Percentiles rank a stretch among this genome's conserved stretches.
These are phyloP conservation scores for Phialophora chinensis DNA, from an alignment of 2,329 filamentous ascomycete species.

Conservation along the genomic window DNA sequence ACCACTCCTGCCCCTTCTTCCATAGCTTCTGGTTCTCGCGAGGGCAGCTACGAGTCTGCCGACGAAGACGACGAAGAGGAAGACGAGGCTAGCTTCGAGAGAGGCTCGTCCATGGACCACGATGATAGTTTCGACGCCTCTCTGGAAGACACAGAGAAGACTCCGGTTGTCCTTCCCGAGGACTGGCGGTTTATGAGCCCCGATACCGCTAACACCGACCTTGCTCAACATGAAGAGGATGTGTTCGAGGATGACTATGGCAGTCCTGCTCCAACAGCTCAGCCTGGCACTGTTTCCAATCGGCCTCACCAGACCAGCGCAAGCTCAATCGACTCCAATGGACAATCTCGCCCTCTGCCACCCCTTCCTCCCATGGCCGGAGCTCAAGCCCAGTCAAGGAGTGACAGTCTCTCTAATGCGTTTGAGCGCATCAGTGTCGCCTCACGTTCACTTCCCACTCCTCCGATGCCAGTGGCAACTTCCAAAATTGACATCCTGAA, in stretches of 20 bases:
- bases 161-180: conserved; percentile 94
- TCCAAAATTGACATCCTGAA: conserved; percentile 80
- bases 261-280: conserved; percentile 68
- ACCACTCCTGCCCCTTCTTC: conserved; percentile 96
- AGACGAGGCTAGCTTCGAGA: conserved; percentile 67
- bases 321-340: conserved; percentile 77
- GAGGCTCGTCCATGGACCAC: conserved; percentile 65
- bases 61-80: conserved; percentile 74
- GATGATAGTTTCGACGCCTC: conserved; percentile 96
- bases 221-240: conserved; percentile 65
- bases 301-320: conserved; percentile 67
- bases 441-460: conserved; percentile 73
- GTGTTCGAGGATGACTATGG: conserved; percentile 68
- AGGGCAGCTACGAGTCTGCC: conserved; percentile 85
- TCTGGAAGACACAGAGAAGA: conserved; percentile 94
- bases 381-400: conserved; percentile 25
- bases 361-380: conserved; percentile 69
- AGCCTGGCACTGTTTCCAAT: conserved; percentile 54
- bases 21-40: conserved; percentile 83
- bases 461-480: conserved; percentile 69
- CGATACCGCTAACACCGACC: conserved; percentile 62
- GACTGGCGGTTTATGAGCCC: conserved; percentile 86
- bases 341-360: conserved; percentile 82
- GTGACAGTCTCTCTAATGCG: conserved; percentile 62
- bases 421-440: conserved; percentile 73